Conservation (phyloP, 2,329 filamentous ascomycete genomes). For the Pseudomassariella vexata region DNA sequence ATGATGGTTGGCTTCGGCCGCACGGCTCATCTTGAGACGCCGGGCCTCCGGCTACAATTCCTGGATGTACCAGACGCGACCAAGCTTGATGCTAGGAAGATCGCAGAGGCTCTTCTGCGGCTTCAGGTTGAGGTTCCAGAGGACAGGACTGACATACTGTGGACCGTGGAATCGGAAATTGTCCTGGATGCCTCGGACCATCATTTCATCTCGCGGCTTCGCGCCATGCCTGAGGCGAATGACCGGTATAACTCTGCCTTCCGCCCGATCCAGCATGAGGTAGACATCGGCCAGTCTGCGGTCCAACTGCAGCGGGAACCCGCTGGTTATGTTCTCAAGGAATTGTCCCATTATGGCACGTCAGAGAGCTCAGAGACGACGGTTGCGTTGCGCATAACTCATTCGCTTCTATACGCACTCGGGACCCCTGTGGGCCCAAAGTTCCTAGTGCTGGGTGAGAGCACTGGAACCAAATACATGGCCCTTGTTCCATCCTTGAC, state of each 20-base stretch:
- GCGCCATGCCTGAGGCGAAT: conserved; percentile 7
- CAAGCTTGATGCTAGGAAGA: conserved; percentile 4
- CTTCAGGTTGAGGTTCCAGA: conserved; percentile 3
- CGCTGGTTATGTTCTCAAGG: no score
- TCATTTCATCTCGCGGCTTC: conserved; percentile 6
- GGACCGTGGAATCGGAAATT: conserved; percentile 12
- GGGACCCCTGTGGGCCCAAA: not conserved
- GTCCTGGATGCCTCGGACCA: conserved; percentile 6
- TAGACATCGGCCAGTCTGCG: not conserved
- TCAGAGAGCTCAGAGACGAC: not conserved
- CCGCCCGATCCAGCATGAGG: not conserved
- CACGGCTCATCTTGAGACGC: not conserved
- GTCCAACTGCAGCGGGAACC: no score
- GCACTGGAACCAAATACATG: not conserved
- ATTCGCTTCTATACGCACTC: not conserved
- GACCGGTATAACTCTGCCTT: conserved; percentile 12
- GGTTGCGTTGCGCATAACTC: not conserved
- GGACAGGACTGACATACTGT: conserved; percentile 4
- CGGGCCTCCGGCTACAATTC: conserved; percentile 13
- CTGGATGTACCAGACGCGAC: conserved; percentile 13
- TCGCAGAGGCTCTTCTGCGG: conserved; percentile 10
- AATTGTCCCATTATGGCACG: no score
- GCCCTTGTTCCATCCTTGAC: not conserved
- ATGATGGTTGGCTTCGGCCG: not conserved
- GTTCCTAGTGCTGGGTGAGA: not conserved